These are phyloP conservation scores for Chlorella vulgaris DNA, from an alignment of 139 green algal species.

Conservation along the genomic window DNA sequence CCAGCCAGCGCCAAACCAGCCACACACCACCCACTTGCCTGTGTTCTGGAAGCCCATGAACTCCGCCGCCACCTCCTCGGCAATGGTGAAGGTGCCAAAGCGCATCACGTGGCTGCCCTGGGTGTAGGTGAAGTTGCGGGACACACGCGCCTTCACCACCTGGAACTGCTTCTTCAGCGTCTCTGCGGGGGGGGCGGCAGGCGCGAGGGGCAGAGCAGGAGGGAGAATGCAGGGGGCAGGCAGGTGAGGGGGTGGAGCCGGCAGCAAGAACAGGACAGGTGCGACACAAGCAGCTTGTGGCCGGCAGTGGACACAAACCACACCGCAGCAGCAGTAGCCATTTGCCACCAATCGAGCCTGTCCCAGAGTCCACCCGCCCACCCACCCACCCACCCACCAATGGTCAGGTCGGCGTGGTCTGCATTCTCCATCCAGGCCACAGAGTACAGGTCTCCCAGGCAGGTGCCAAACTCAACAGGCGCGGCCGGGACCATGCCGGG, in stretches of 20 bases:
- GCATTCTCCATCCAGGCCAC: slow-evolving; percentile 95
- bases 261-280: too few species aligned
- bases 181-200: slow-evolving; percentile 51
- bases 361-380: neutral
- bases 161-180: slow-evolving; percentile 88
- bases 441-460: slow-evolving; percentile 95
- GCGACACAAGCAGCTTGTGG: too few species aligned
- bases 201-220: neutral
- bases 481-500: slow-evolving; percentile 33
- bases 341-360: neutral
- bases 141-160: slow-evolving; percentile 77
- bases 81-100: slow-evolving; percentile 78
- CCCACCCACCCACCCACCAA: slow-evolving; percentile 7
- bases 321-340: neutral
- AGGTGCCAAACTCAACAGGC: slow-evolving; percentile 77
- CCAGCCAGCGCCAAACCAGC: neutral
- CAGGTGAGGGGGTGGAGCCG: neutral
- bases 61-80: slow-evolving; percentile 65
- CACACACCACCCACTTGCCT: slow-evolving; percentile 5
- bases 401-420: slow-evolving; percentile 69
- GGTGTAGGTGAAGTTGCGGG: slow-evolving; percentile 80
- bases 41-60: slow-evolving; percentile 68
- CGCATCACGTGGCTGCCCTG: slow-evolving; percentile 82
- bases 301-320: too few species aligned
- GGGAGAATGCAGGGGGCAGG: neutral